phyloP scores from a whole-genome alignment of 2,329 filamentous ascomycete genomes.

The Cylindrodendrum hubeiense region DNA sequence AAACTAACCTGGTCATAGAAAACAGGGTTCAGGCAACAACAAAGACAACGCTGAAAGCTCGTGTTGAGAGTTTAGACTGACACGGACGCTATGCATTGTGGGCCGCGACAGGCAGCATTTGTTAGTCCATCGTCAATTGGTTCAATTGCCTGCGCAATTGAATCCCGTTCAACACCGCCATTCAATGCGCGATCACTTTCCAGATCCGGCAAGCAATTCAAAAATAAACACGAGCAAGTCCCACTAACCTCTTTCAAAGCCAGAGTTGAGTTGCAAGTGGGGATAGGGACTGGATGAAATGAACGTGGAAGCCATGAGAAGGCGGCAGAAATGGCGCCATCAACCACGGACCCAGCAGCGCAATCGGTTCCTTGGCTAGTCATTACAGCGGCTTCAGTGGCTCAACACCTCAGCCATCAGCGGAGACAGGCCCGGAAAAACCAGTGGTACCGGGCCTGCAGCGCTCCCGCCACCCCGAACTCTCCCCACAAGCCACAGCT shows the following conservation, averaged over 20 bases:
- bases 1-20: neutral
- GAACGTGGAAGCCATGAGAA: slow-evolving; percentile 39
- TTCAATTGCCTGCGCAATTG: neutral
- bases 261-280: neutral
- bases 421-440: slow-evolving; percentile 36
- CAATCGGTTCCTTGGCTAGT: neutral
- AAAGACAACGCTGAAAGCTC: neutral
- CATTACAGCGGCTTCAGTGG: slow-evolving; percentile 21
- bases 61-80: neutral
- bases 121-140: neutral
- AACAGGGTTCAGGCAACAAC: neutral
- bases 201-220: neutral
- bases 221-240: neutral
- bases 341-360: neutral
- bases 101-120: neutral
- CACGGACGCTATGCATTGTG: neutral
- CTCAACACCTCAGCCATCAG: neutral
- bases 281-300: slow-evolving; percentile 17
- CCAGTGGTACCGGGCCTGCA: slow-evolving; percentile 17
- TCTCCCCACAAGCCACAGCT: slow-evolving; percentile 15
- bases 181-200: neutral
- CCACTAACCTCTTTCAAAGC: neutral
- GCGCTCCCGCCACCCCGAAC: slow-evolving; percentile 11
- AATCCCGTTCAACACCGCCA: neutral
- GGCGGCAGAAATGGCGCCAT: slow-evolving; percentile 40